Base-by-base conservation (phyloP, 208 protist genomes). In the Tritrichomonas foetus region DNA sequence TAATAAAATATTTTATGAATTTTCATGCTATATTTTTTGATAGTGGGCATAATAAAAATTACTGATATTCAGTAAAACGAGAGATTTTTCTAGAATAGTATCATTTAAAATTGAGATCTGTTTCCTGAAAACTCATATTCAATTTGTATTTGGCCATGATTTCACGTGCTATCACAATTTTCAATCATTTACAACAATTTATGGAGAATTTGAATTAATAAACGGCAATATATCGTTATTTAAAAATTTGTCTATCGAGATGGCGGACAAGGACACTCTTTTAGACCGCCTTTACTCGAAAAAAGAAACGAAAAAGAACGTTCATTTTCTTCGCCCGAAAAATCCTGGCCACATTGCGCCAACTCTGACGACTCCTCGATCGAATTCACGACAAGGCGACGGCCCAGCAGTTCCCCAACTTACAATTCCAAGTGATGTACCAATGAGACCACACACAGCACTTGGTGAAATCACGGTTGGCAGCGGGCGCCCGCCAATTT, bases 281-380 rank as follows among this genome's bases (percentile, higher is more conserved):
- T 2, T 89, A 20, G 47, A 36, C 41, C 33, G 78, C 14, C 41
- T 89, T 50, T 89, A 89, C 57, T 20, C 47, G 3, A 89, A 89
- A 30, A 44, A 44, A 57, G n/a, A 33, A 16, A 11, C 41, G 11
- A 8, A 53, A 57, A 89, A 53, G 47, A 36, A 8, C 33, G 14
- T 33, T 57, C 44, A 89, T 53, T 25, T 25, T 22, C 47, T 89
- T 61, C 3, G 44, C 14, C 78, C 78, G 20, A 89, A 89, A 61
- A 89, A 89, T 89, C 44, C 78, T 16, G 47, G 47, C 39, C 78
- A 89, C 33, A 89, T 89, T 39, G 33, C 78, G 39, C 78, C 78
- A 61, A 39, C 78, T 53, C 41, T 89, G 39, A 89, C 44, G 57
- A 89, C 78, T 47, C 27, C 47, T 22, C 25, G 47, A 89, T 82